These are phyloP conservation scores for Penicillium egyptiacum DNA, from an alignment of 495 filamentous ascomycete species.

Conservation along the genomic window DNA sequence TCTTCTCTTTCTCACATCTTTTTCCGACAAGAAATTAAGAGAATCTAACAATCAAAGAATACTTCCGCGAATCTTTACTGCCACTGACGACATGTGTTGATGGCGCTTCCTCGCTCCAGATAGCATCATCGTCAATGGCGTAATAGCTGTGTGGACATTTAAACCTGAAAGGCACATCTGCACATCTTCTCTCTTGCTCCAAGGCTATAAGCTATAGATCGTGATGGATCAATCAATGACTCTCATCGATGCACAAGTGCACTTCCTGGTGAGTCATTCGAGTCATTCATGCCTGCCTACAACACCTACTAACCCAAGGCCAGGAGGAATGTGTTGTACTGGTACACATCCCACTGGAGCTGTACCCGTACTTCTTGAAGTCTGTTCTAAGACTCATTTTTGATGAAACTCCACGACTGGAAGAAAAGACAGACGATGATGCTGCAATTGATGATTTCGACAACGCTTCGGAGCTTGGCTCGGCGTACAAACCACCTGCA, in stretches of 20 bases:
- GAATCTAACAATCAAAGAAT: no score
- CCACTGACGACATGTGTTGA: slow-evolving; percentile 20
- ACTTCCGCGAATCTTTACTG: not conserved
- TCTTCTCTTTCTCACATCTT: not conserved
- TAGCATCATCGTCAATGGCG: slow-evolving; percentile 22
- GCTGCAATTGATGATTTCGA: slow-evolving; percentile 21
- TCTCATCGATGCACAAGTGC: slow-evolving; percentile 55
- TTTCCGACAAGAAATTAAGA: no score
- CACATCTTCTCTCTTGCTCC: not conserved
- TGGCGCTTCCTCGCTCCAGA: slow-evolving; percentile 12
- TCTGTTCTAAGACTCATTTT: slow-evolving; percentile 83
- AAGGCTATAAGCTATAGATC: not conserved
- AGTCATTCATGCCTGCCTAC: not conserved
- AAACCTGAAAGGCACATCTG: not conserved
- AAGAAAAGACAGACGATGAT: slow-evolving; percentile 29
- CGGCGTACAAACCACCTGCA: slow-evolving; percentile 55
- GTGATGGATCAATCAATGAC: slow-evolving; percentile 47
- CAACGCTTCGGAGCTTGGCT: slow-evolving; percentile 31
- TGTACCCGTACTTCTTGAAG: slow-evolving; percentile 80
- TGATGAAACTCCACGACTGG: slow-evolving; percentile 49
- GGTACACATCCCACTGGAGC: slow-evolving; percentile 83
- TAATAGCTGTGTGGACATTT: slow-evolving; percentile 8
- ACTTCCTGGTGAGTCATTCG: slow-evolving; percentile 51
- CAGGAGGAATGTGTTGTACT: slow-evolving; percentile 87
- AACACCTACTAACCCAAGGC: slow-evolving; percentile 4